Conservation (phyloP, 352 stramenopile species). For the Phytophthora tentaculata region DNA sequence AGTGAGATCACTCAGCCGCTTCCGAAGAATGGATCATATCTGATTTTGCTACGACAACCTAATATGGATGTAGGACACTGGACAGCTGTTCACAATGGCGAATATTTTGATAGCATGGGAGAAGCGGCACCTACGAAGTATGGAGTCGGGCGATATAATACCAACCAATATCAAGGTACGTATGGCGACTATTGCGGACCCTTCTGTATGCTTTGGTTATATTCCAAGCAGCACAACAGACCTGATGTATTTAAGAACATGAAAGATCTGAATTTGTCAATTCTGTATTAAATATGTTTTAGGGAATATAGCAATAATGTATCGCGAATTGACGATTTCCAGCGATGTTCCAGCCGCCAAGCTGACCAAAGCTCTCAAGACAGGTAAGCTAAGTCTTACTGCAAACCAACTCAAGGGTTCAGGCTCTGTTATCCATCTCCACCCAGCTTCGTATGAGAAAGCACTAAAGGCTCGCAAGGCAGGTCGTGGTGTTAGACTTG, state of each 20-base stretch:
- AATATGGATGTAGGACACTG: neutral
- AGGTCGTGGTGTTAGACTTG: neutral
- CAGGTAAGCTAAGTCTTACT: neutral
- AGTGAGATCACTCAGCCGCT: neutral
- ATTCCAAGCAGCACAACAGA: neutral
- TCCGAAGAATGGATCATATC: neutral
- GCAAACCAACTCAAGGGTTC: neutral
- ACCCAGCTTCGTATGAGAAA: neutral
- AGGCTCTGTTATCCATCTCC: neutral
- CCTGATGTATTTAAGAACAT: neutral
- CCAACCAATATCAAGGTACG: neutral
- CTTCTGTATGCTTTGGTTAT: neutral
- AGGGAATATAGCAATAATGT: slow-evolving; percentile 21
- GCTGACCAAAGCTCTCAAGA: slow-evolving; percentile 1
- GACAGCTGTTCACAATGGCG: neutral
- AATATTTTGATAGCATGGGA: neutral
- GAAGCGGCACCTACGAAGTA: neutral
- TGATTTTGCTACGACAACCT: neutral
- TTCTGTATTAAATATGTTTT: slow-evolving; percentile 4
- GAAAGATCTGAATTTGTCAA: neutral
- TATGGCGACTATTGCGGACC: neutral
- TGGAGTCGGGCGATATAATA: neutral
- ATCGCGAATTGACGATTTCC: slow-evolving; percentile 13
- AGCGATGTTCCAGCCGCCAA: slow-evolving; percentile 1
- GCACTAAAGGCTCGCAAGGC: neutral